Evolutionary conservation across 371 early-diverging fungal species (phyloP).

Genomic region (Rhizomucor miehei): DNA sequence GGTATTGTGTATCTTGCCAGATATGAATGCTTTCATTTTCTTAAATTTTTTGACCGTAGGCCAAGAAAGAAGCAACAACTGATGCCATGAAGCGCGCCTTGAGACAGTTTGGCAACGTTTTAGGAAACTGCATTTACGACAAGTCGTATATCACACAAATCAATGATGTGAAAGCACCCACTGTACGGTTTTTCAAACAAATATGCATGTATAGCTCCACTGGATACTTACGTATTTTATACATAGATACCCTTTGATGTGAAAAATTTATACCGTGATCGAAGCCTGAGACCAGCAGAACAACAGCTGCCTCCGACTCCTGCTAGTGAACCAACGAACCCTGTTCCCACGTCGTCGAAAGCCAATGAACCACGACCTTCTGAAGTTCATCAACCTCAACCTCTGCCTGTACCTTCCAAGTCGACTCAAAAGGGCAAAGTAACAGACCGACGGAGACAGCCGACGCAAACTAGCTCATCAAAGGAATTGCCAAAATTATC

Average conservation of each 20-base stretch:
- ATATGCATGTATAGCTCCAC: background rate
- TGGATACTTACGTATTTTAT: background rate
- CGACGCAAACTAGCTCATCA: too few relatives aligned
- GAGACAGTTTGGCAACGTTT: constrained; percentile 89
- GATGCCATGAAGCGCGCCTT: constrained; percentile 96
- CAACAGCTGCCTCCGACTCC: too few relatives aligned
- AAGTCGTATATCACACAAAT: constrained; percentile 77
- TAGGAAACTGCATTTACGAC: constrained; percentile 97
- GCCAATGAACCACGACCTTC: too few relatives aligned
- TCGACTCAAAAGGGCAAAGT: too few relatives aligned
- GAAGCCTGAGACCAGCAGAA: too few relatives aligned
- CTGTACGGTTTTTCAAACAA: constrained; percentile 17
- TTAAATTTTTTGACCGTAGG: constrained; percentile 33
- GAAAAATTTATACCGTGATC: background rate
- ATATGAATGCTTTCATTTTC: background rate
- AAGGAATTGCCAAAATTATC: too few relatives aligned
- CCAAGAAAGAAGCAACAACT: constrained; percentile 96
- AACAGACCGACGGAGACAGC: too few relatives aligned
- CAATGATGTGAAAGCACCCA: constrained; percentile 23
- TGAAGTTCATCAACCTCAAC: too few relatives aligned
- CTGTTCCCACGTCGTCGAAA: too few relatives aligned
- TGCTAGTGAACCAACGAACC: too few relatives aligned
- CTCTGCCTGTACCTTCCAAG: too few relatives aligned
- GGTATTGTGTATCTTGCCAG: too few relatives aligned
- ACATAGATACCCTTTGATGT: background rate